A percentile compares a stretch with the other conserved stretches of the same genome.
phyloP scores from a whole-genome alignment of 2,329 filamentous ascomycete genomes.

The Alternaria burnsii region DNA sequence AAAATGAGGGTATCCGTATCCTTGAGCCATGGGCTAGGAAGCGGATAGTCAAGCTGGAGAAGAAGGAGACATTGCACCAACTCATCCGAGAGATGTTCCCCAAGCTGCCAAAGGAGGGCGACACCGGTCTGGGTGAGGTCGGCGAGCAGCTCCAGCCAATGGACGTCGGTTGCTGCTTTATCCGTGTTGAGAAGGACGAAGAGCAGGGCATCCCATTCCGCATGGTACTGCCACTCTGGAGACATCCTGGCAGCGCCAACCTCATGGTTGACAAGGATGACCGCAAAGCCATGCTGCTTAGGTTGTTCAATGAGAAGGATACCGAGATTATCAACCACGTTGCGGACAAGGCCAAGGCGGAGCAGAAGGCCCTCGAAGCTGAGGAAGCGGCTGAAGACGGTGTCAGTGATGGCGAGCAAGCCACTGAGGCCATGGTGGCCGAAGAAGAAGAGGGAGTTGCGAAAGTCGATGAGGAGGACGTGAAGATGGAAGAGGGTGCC shows the following conservation, averaged over 20 bases:
- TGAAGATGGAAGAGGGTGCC: conserved; percentile 12
- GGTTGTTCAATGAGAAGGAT: conserved; percentile 88
- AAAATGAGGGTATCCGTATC: conserved; percentile 91
- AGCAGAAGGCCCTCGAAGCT: conserved; percentile 27
- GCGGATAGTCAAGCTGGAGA: conserved; percentile 78
- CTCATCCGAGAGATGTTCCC: conserved; percentile 97
- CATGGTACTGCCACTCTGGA: conserved; percentile 93
- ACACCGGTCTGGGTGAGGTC: conserved; percentile 83
- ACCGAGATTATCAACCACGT: conserved; percentile 68
- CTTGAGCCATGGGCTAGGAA: conserved; percentile 89
- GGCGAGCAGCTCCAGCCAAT: conserved; percentile 81
- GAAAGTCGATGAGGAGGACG: conserved; percentile 12
- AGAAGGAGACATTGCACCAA: conserved; percentile 78
- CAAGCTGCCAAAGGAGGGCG: conserved; percentile 78
- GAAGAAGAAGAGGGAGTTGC: conserved; percentile 14
- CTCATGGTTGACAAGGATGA: conserved; percentile 99
- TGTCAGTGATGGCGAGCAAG: conserved; percentile 12
- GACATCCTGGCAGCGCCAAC: conserved; percentile 89
- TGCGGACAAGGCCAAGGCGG: conserved; percentile 43
- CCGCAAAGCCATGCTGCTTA: conserved; percentile 85
- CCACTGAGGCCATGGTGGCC: conserved; percentile 10
- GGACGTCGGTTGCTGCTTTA: conserved; percentile 88
- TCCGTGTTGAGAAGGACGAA: conserved; percentile 80
- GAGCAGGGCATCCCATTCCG: conserved; percentile 73
- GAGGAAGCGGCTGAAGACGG: conserved; percentile 24